Evolutionary conservation across 306 rosid species (phyloP).

Genomic region (Pterocarpus santalinus): DNA sequence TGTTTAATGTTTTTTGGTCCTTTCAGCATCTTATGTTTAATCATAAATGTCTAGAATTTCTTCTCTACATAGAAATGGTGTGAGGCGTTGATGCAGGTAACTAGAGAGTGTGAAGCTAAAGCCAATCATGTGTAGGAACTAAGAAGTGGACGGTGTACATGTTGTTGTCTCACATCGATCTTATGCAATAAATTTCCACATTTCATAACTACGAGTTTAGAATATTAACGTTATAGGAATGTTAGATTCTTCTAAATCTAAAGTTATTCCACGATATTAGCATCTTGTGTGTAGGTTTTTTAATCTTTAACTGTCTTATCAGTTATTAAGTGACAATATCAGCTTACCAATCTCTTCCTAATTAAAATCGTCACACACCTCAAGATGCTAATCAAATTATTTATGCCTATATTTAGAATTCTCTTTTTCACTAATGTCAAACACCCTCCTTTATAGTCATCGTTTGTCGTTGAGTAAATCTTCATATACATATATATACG

Average conservation of each 20-base stretch:
- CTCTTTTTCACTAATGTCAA: background rate
- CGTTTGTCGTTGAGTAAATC: too few relatives aligned
- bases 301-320: background rate
- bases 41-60: slow-evolving; percentile 7
- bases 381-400: too few relatives aligned
- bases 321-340: background rate
- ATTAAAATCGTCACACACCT: background rate
- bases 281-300: background rate
- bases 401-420: background rate
- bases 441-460: too few relatives aligned
- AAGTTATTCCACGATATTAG: background rate
- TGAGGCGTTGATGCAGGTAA: background rate
- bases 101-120: background rate
- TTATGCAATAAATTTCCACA: background rate
- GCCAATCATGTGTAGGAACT: background rate
- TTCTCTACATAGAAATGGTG: background rate
- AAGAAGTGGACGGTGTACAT: background rate
- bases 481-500: too few relatives aligned
- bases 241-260: background rate
- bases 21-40: slow-evolving; percentile 40
- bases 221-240: background rate
- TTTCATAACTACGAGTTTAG: background rate
- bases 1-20: slow-evolving; percentile 21
- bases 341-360: background rate
- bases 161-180: background rate